Evolutionary conservation across 768 basidiomycete genomes (phyloP).

Genomic region (Pleurotus tuber-regium): DNA sequence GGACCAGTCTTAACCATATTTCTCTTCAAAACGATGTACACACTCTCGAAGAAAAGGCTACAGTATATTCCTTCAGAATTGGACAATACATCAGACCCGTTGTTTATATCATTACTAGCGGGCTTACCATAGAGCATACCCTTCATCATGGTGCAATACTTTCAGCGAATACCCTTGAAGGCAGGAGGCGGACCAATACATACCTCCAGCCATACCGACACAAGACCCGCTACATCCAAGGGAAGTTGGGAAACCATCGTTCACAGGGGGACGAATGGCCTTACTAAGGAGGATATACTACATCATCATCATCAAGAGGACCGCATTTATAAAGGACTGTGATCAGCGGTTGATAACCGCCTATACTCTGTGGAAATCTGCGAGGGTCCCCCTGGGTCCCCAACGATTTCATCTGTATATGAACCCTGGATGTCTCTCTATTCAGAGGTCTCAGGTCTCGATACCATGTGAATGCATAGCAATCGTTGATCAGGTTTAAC

Average conservation of each 20-base stretch:
- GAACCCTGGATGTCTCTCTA: neutral
- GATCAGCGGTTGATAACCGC: neutral
- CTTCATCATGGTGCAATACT: constrained; percentile 7
- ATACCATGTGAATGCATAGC: neutral
- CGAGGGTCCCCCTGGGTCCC: neutral
- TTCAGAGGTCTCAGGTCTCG: neutral
- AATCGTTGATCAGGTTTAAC: too few species aligned
- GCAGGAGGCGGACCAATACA: neutral
- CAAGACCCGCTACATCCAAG: constrained; percentile 13
- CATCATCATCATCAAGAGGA: neutral
- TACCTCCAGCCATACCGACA: constrained; percentile 18
- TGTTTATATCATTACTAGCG: too few species aligned
- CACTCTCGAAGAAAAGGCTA: constrained; percentile 15
- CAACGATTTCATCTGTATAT: neutral
- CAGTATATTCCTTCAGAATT: constrained; percentile 14
- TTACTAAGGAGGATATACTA: neutral
- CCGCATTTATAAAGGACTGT: neutral
- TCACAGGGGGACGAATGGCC: neutral
- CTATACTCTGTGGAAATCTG: neutral
- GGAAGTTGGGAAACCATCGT: constrained; percentile 2
- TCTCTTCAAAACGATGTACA: constrained; percentile 14
- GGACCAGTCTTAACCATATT: constrained; percentile 10
- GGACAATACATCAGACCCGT: neutral
- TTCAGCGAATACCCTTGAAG: neutral
- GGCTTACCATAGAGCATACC: constrained; percentile 14